A percentile compares a stretch with the other conserved stretches of the same genome.
phyloP scores from a whole-genome alignment of 257 asterid genomes.

The Plantago major region DNA sequence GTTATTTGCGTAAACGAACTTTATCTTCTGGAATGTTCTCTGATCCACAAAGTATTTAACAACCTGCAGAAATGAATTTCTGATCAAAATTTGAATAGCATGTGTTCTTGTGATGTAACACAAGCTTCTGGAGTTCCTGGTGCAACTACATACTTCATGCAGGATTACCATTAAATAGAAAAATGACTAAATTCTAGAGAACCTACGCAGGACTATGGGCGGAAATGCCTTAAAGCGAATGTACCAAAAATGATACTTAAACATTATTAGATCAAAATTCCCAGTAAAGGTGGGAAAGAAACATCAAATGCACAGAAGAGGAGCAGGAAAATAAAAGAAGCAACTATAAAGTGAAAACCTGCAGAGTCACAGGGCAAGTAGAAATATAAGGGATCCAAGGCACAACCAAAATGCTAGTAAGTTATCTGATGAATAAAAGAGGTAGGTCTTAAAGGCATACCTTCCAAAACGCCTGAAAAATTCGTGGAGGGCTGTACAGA shows the following conservation, averaged over 20 bases:
- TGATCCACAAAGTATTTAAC: slow-evolving; percentile 65
- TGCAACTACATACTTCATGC: too few relatives aligned
- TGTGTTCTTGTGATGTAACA: too few relatives aligned
- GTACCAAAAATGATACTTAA: not conserved
- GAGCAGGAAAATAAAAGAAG: not conserved
- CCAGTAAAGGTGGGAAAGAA: not conserved
- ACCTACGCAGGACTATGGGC: not conserved
- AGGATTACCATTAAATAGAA: too few relatives aligned
- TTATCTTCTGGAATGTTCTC: slow-evolving; percentile 52
- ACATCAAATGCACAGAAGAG: not conserved
- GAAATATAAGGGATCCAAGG: not conserved
- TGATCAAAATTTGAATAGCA: not conserved
- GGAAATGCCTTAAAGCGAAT: not conserved
- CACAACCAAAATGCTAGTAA: not conserved
- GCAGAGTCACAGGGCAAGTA: not conserved
- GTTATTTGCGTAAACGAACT: slow-evolving; percentile 64
- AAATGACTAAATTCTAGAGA: too few relatives aligned
- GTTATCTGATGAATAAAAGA: not conserved
- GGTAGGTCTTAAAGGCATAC: slow-evolving; percentile 19
- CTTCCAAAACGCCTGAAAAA: slow-evolving; percentile 80
- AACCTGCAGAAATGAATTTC: slow-evolving; percentile 37
- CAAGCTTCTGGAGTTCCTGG: too few relatives aligned
- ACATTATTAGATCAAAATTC: not conserved
- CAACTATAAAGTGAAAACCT: not conserved
- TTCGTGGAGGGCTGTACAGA: slow-evolving; percentile 74